Conservation (phyloP, 345 rosid genomes). For the Citrus maxima region DNA sequence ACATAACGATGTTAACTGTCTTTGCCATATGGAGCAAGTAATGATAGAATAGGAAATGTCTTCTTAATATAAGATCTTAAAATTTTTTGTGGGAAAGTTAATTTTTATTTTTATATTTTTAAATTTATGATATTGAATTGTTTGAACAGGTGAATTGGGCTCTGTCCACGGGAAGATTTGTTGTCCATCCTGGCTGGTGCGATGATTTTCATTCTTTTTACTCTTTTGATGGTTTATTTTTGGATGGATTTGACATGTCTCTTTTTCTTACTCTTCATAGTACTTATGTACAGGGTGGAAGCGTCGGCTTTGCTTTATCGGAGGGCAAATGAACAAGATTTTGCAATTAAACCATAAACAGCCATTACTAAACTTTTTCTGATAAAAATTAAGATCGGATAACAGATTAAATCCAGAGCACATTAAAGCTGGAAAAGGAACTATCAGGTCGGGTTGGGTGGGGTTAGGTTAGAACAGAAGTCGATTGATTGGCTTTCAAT, state of each 20-base stretch:
- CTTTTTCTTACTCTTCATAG: not conserved
- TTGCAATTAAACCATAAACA: constrained; percentile 69
- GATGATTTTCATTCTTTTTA: constrained; percentile 18
- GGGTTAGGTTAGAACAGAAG: constrained; percentile 1
- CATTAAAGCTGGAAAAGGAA: constrained; percentile 18
- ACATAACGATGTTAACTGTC: not conserved
- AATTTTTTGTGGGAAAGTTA: not conserved
- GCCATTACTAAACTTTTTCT: constrained; percentile 9
- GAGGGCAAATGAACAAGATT: constrained; percentile 89
- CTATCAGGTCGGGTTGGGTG: constrained; percentile 15
- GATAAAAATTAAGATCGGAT: constrained; percentile 30
- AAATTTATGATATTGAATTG: constrained; percentile 15
- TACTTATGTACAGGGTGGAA: constrained; percentile 76
- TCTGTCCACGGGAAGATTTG: constrained; percentile 62
- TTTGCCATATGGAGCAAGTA: no score
- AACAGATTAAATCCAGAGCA: constrained; percentile 21
- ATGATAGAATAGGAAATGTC: not conserved
- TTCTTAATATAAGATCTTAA: not conserved
- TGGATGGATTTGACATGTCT: not conserved
- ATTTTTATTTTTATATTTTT: not conserved
- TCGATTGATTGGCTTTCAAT: not conserved
- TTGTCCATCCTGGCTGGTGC: constrained; percentile 97
- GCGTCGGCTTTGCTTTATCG: constrained; percentile 95
- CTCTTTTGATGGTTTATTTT: not conserved
- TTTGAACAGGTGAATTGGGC: constrained; percentile 95